These are phyloP conservation scores for Mycena sanguinolenta DNA, from an alignment of 768 basidiomycete genomes.

Conservation along the genomic window DNA sequence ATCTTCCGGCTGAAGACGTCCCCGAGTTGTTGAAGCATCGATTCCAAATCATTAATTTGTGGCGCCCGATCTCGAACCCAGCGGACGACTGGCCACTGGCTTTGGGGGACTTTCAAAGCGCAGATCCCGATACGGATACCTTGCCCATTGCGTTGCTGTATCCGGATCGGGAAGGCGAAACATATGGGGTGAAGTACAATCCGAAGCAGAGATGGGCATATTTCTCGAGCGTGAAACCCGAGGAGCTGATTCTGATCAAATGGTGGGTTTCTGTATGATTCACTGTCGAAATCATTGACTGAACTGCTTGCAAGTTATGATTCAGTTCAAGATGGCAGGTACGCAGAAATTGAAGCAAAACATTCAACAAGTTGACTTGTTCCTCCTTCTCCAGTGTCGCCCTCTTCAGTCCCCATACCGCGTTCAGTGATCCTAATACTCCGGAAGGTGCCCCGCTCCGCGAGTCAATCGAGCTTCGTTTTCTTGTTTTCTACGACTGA, in stretches of 20 bases:
- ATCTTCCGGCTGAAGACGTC: conserved; percentile 62
- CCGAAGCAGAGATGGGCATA: conserved; percentile 68
- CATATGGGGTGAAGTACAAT: conserved; percentile 59
- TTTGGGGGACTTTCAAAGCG: conserved; percentile 63
- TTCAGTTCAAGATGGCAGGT: conserved; percentile 28
- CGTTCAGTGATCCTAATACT: conserved; percentile 25
- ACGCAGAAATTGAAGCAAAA: neutral
- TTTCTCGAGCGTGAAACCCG: conserved; percentile 23
- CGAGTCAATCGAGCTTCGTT: conserved; percentile 34
- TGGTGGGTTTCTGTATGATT: conserved; percentile 51
- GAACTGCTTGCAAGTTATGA: conserved; percentile 13
- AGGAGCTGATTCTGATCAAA: conserved; percentile 48
- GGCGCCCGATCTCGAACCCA: conserved; percentile 65
- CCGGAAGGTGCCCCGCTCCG: conserved; percentile 29
- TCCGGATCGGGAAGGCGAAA: conserved; percentile 67
- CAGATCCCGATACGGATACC: conserved; percentile 57
- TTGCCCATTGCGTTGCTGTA: conserved; percentile 61
- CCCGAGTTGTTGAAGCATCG: conserved; percentile 58
- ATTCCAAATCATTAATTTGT: conserved; percentile 73
- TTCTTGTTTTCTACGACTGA: conserved; percentile 33
- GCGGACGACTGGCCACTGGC: conserved; percentile 66
- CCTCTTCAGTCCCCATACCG: conserved; percentile 30
- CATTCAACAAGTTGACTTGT: neutral
- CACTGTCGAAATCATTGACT: no score
- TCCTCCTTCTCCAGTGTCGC: conserved; percentile 18